Percentiles rank a stretch among this genome's conserved stretches.
These are phyloP conservation scores for Candida railenensis DNA, from an alignment of 805 yeast genomes.

Conservation along the genomic window DNA sequence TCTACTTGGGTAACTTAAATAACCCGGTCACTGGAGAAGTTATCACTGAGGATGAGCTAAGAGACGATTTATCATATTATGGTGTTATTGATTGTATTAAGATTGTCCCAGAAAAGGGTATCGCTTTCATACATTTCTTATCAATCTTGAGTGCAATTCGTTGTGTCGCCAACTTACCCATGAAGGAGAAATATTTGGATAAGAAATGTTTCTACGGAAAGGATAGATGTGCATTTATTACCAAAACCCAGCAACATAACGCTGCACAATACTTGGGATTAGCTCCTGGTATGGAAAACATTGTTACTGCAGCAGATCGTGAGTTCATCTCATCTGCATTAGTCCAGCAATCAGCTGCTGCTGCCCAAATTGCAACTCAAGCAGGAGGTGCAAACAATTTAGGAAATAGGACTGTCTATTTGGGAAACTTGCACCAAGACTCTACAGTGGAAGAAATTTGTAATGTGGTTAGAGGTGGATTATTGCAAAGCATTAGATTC, in stretches of 20 bases:
- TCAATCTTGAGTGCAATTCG: conserved; percentile 83
- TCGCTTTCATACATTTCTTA: conserved; percentile 88
- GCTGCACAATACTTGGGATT: conserved; percentile 94
- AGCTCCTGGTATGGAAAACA: conserved; percentile 84
- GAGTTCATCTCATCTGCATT: conserved; percentile 69
- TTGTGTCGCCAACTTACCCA: conserved; percentile 75
- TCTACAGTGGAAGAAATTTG: conserved; percentile 90
- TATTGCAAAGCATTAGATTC: conserved; percentile 78
- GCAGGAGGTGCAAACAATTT: conserved; percentile 91
- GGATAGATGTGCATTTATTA: conserved; percentile 91
- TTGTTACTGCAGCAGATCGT: conserved; percentile 67
- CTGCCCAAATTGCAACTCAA: conserved; percentile 93
- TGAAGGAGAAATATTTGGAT: conserved; percentile 64
- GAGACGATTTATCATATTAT: conserved; percentile 63
- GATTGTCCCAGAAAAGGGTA: conserved; percentile 74
- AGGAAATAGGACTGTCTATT: conserved; percentile 90
- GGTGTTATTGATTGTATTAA: conserved; percentile 88
- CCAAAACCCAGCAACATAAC: conserved; percentile 93
- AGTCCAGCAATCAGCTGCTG: conserved; percentile 93
- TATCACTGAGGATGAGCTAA: conserved; percentile 62
- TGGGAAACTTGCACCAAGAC: conserved; percentile 87
- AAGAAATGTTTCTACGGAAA: conserved; percentile 88
- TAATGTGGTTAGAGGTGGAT: conserved; percentile 94
- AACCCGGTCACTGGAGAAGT: conserved; percentile 48
- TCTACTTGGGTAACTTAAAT: conserved; percentile 79